Evolutionary conservation across 805 yeast genomes (phyloP).

Genomic region (Hanseniaspora lachancei): DNA sequence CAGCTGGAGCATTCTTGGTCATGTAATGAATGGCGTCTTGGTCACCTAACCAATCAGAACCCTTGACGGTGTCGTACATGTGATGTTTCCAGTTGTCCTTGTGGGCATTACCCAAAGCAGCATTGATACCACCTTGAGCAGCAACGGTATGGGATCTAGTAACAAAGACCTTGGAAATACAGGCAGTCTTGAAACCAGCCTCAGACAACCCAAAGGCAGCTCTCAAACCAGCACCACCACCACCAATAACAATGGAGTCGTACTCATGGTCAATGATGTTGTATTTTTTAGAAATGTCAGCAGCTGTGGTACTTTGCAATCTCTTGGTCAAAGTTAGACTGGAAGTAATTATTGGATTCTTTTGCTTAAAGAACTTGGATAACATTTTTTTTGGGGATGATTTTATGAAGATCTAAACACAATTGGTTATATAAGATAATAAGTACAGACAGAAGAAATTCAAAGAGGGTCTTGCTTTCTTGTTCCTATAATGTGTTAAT

Average conservation of each 20-base stretch:
- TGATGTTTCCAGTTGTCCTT: conserved; percentile 99
- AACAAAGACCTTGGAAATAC: conserved; percentile 92
- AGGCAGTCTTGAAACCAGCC: conserved; percentile 94
- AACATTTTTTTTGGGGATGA: neutral
- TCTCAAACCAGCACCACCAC: conserved; percentile 98
- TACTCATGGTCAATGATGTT: conserved; percentile 94
- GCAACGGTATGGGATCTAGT: conserved; percentile 98
- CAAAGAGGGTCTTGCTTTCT: no score
- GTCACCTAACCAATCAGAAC: conserved; percentile 98
- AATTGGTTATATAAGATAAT: neutral
- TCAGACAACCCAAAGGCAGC: conserved; percentile 97
- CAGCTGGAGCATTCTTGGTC: conserved; percentile 95
- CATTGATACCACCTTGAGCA: conserved; percentile 99
- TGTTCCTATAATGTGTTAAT: no score
- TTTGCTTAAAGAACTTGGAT: conserved; percentile 1
- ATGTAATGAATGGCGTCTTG: conserved; percentile 98
- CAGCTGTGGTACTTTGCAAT: conserved; percentile 7
- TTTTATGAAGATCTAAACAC: no score
- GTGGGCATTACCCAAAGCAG: conserved; percentile 98
- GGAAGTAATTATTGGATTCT: neutral
- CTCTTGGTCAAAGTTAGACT: neutral
- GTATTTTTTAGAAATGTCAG: conserved; percentile 37
- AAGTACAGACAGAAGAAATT: neutral
- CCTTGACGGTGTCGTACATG: conserved; percentile 98
- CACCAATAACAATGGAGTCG: conserved; percentile 95